A percentile compares a stretch with the other conserved stretches of the same genome.
These are phyloP conservation scores for Cicer pinnatifidum DNA, from an alignment of 306 rosid species.

Conservation along the genomic window DNA sequence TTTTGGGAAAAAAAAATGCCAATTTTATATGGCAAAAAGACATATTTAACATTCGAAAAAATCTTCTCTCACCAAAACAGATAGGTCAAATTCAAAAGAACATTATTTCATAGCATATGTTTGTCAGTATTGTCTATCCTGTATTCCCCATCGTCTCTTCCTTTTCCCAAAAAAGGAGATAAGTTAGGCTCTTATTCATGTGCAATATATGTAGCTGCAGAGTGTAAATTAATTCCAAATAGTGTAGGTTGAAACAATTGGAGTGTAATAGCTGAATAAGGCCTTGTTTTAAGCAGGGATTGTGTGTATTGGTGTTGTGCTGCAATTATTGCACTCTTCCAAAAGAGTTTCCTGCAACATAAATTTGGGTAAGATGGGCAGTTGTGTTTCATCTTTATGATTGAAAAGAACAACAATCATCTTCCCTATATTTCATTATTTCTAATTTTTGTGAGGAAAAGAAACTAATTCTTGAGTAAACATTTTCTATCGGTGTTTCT, in stretches of 20 bases:
- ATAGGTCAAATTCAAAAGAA: constrained; percentile 7
- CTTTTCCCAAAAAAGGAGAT: background rate
- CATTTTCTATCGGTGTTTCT: background rate
- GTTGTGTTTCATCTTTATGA: constrained; percentile 52
- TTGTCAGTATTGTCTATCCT: background rate
- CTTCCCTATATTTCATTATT: constrained; percentile 46
- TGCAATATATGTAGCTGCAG: background rate
- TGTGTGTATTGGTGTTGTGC: constrained; percentile 65
- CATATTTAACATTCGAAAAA: background rate
- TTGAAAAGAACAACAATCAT: constrained; percentile 63
- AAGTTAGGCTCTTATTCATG: background rate
- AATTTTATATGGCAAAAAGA: background rate
- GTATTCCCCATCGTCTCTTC: background rate
- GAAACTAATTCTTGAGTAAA: background rate
- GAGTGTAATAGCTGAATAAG: constrained; percentile 15
- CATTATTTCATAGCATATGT: background rate
- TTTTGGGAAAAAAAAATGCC: background rate
- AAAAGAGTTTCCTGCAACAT: constrained; percentile 64
- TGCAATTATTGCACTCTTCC: constrained; percentile 50
- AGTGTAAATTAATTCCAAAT: constrained; percentile 33
- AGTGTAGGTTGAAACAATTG: constrained; percentile 34
- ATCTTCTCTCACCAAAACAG: constrained; percentile 11
- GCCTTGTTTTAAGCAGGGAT: constrained; percentile 53
- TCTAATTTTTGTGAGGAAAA: background rate
- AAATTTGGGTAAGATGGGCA: constrained; percentile 63